phyloP scores from a whole-genome alignment of 1,139 yeast genomes.

The Debaryomyces nepalensis region DNA sequence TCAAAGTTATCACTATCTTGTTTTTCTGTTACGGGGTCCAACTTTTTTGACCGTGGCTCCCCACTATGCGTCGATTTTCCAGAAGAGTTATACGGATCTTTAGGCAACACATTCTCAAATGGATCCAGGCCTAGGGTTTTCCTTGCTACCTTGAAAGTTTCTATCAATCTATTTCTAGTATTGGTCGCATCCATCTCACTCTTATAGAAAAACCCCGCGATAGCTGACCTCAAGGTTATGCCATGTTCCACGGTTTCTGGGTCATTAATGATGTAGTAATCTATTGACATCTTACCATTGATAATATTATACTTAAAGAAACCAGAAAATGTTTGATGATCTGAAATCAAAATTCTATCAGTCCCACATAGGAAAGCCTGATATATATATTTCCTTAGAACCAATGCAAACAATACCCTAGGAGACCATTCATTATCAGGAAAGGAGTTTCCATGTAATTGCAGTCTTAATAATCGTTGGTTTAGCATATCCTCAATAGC shows the following conservation, averaged over 20 bases:
- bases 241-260: conserved; percentile 23
- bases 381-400: conserved; percentile 12
- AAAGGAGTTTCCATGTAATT: too few relatives aligned
- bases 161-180: not conserved
- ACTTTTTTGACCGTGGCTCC: not conserved
- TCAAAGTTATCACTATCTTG: not conserved
- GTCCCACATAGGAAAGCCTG: conserved; percentile 14
- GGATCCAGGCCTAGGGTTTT: conserved; percentile 8
- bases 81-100: not conserved
- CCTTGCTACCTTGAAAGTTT: not conserved
- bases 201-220: conserved; percentile 9
- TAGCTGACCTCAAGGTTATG: conserved; percentile 9
- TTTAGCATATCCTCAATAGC: too few relatives aligned
- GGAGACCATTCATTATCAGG: not conserved
- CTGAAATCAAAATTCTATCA: conserved; percentile 6
- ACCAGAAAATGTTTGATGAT: conserved; percentile 7
- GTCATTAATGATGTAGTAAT: conserved; percentile 15
- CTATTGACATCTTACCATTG: conserved; percentile 4
- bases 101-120: conserved; percentile 8
- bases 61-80: not conserved
- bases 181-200: not conserved
- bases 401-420: conserved; percentile 10
- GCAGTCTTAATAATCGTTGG: too few relatives aligned
- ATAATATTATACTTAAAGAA: conserved; percentile 6
- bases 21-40: conserved; percentile 2